phyloP scores from a whole-genome alignment of 345 rosid species.

The Camelina sativa region DNA sequence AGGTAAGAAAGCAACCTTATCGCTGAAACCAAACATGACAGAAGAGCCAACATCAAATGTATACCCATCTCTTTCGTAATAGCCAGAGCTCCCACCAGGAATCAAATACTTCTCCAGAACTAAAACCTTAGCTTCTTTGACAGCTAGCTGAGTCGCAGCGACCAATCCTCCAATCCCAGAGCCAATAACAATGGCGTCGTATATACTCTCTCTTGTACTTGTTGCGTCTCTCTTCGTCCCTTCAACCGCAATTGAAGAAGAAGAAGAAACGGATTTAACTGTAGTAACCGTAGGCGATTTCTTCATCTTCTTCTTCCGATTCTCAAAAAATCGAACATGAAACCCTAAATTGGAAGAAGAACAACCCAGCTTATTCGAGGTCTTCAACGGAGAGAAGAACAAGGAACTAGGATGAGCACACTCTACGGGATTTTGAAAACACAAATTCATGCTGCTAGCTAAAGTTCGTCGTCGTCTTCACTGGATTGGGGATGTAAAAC shows the following conservation, averaged over 20 bases:
- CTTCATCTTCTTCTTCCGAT: constrained; percentile 24
- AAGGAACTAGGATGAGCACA: background rate
- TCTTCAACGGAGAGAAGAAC: constrained; percentile 25
- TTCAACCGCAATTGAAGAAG: constrained; percentile 37
- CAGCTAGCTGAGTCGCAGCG: constrained; percentile 85
- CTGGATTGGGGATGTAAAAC: background rate
- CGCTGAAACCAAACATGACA: constrained; percentile 94
- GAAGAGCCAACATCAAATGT: constrained; percentile 98
- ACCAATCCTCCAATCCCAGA: constrained; percentile 95
- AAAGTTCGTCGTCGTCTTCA: background rate
- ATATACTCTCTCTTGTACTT: constrained; percentile 39
- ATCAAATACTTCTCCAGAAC: constrained; percentile 91
- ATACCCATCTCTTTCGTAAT: constrained; percentile 78
- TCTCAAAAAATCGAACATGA: constrained; percentile 12
- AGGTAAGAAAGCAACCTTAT: constrained; percentile 60
- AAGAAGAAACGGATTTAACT: constrained; percentile 15
- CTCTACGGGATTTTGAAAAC: constrained; percentile 30
- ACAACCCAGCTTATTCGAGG: constrained; percentile 5
- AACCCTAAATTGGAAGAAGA: constrained; percentile 6
- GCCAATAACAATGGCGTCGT: constrained; percentile 90
- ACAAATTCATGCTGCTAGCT: constrained; percentile 31
- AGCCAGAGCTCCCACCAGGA: constrained; percentile 98
- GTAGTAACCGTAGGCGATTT: background rate
- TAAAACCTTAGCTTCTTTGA: constrained; percentile 87
- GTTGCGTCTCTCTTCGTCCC: constrained; percentile 43